Percentiles rank a stretch among this genome's conserved stretches.
Evolutionary conservation across 2,329 filamentous ascomycete species (phyloP).

Genomic region (Neonectria faginata): DNA sequence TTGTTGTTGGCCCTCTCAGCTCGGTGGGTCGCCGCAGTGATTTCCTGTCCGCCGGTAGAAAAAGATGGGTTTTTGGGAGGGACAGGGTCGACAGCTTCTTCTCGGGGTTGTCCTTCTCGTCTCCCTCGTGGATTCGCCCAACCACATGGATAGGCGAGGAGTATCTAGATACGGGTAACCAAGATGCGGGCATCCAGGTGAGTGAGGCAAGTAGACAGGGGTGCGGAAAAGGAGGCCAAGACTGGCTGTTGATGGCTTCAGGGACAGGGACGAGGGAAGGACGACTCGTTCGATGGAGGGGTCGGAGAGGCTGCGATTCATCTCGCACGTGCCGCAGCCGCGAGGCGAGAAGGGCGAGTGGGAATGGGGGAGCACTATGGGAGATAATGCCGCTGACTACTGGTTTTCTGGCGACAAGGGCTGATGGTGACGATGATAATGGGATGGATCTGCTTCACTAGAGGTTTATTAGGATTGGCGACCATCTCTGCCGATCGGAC

Average conservation of each 20-base stretch:
- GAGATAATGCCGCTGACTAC: constrained; percentile 23
- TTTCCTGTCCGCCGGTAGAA: constrained; percentile 7
- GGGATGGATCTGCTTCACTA: not conserved
- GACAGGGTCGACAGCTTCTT: not conserved
- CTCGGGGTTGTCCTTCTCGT: not conserved
- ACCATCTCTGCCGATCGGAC: constrained; percentile 20
- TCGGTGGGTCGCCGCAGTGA: constrained; percentile 19
- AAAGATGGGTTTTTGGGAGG: not conserved
- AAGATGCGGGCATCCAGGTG: constrained; percentile 16
- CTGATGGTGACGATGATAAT: not conserved
- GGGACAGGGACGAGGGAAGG: constrained; percentile 21
- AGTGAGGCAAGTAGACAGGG: constrained; percentile 6
- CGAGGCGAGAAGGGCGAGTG: not conserved
- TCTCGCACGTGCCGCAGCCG: constrained; percentile 21
- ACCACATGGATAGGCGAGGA: constrained; percentile 1
- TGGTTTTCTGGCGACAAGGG: not conserved
- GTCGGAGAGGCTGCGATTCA: constrained; percentile 13
- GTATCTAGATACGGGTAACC: not conserved
- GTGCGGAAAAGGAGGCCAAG: not conserved
- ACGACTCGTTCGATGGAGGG: constrained; percentile 32
- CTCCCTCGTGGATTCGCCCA: not conserved
- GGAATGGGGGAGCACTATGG: constrained; percentile 10
- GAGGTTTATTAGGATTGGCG: constrained; percentile 18
- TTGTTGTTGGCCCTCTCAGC: not conserved
- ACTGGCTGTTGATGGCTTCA: not conserved